phyloP scores from a whole-genome alignment of 768 basidiomycete species.

The Serendipita sp. region DNA sequence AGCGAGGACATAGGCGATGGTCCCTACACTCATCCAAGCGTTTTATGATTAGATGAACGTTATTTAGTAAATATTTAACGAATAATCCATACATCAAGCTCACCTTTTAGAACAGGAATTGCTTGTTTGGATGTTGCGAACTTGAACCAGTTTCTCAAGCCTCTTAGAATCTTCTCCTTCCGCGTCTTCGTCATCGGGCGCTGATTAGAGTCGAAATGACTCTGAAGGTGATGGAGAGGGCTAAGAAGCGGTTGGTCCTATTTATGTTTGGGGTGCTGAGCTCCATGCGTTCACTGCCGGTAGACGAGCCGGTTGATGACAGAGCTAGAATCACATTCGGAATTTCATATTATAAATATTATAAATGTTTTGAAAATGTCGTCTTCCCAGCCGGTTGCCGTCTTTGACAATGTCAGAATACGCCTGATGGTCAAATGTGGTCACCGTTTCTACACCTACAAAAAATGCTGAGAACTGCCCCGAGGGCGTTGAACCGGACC shows the following conservation, averaged over 20 bases:
- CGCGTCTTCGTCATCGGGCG: background rate
- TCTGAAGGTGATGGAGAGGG: background rate
- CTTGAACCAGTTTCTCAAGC: background rate
- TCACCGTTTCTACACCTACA: too few species aligned
- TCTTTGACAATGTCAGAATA: too few species aligned
- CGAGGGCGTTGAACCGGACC: too few species aligned
- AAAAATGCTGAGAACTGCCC: too few species aligned
- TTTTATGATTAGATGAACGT: background rate
- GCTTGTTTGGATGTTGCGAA: background rate
- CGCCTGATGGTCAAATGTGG: too few species aligned
- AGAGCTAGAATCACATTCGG: too few species aligned
- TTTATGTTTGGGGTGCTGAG: background rate
- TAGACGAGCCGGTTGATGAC: background rate
- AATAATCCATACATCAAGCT: background rate
- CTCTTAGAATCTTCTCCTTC: background rate
- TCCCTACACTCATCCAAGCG: slow-evolving; percentile 9
- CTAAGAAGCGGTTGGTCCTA: background rate
- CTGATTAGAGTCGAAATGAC: too few species aligned
- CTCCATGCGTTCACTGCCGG: background rate
- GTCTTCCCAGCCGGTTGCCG: too few species aligned
- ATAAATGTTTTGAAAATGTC: too few species aligned
- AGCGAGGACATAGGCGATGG: slow-evolving; percentile 17
- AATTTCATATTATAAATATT: too few species aligned
- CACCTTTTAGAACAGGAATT: background rate
- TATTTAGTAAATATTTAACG: too few species aligned